Evolutionary conservation across 2,329 filamentous ascomycete genomes (phyloP).

Genomic region (Lasiodiplodia sp.): DNA sequence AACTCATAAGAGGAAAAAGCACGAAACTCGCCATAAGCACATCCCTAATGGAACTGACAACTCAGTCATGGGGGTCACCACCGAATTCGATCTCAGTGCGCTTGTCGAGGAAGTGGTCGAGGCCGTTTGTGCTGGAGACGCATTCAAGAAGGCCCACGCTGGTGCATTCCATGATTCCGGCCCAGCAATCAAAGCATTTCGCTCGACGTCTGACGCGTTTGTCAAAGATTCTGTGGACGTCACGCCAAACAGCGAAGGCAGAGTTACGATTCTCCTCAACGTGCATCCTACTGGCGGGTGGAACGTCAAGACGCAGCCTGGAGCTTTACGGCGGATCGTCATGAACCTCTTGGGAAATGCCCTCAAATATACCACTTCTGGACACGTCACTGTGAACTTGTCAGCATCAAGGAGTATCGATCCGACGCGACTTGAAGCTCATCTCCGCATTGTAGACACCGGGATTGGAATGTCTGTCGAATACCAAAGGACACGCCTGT

Average conservation of each 20-base stretch:
- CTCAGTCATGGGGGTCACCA: slow-evolving; percentile 28
- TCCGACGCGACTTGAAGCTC: slow-evolving; percentile 12
- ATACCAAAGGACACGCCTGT: slow-evolving; percentile 31
- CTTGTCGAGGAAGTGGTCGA: slow-evolving; percentile 30
- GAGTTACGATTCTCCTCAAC: slow-evolving; percentile 27
- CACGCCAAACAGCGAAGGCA: neutral
- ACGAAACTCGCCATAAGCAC: slow-evolving; percentile 10
- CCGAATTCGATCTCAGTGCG: slow-evolving; percentile 29
- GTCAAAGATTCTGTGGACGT: slow-evolving; percentile 27
- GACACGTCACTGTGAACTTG: slow-evolving; percentile 3
- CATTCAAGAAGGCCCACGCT: slow-evolving; percentile 30
- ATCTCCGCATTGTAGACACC: slow-evolving; percentile 31
- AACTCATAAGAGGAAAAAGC: slow-evolving; percentile 32
- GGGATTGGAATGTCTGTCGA: slow-evolving; percentile 33
- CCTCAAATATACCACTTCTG: slow-evolving; percentile 63
- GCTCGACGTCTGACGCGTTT: slow-evolving; percentile 27
- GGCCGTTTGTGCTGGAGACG: slow-evolving; percentile 30
- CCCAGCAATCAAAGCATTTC: slow-evolving; percentile 18
- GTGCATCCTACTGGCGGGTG: slow-evolving; percentile 25
- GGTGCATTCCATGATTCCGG: slow-evolving; percentile 26
- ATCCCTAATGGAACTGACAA: slow-evolving; percentile 21
- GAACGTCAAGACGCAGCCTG: slow-evolving; percentile 45
- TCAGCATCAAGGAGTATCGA: slow-evolving; percentile 21
- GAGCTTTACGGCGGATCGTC: slow-evolving; percentile 60
- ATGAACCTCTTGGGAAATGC: slow-evolving; percentile 71